A percentile compares a stretch with the other conserved stretches of the same genome.
Conservation (phyloP, 1,284 basidiomycete genomes). For the Blastosporella zonata region DNA sequence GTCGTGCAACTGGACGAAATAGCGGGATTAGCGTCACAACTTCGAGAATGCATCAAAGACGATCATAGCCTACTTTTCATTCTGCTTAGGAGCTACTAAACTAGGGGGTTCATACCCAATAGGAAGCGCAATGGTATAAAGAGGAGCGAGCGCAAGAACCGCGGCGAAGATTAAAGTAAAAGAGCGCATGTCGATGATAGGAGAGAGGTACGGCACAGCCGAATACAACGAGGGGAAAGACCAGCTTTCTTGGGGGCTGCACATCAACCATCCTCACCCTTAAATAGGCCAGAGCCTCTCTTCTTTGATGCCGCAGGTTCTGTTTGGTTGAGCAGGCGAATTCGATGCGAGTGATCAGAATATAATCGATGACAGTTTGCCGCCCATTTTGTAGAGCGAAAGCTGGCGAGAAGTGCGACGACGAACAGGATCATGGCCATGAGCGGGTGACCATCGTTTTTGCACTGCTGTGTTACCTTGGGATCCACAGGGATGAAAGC, state of each 20-base stretch:
- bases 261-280: too few relatives aligned
- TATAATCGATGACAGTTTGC: too few relatives aligned
- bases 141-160: background rate
- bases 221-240: background rate
- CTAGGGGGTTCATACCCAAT: background rate
- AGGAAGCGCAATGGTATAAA: slow-evolving; percentile 2
- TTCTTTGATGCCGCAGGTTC: too few relatives aligned
- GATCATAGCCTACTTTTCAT: background rate
- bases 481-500: too few relatives aligned
- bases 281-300: too few relatives aligned
- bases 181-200: background rate
- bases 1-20: background rate
- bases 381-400: too few relatives aligned
- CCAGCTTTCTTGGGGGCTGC: slow-evolving; percentile 8
- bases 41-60: background rate
- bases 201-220: background rate
- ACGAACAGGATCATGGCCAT: too few relatives aligned
- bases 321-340: too few relatives aligned
- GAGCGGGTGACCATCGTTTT: too few relatives aligned
- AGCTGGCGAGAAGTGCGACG: too few relatives aligned
- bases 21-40: background rate
- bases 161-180: background rate
- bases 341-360: too few relatives aligned
- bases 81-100: background rate
- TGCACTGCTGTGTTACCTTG: too few relatives aligned